Evolutionary conservation across 768 basidiomycete genomes (phyloP).

Genomic region (Symmetrospora coprosmae): DNA sequence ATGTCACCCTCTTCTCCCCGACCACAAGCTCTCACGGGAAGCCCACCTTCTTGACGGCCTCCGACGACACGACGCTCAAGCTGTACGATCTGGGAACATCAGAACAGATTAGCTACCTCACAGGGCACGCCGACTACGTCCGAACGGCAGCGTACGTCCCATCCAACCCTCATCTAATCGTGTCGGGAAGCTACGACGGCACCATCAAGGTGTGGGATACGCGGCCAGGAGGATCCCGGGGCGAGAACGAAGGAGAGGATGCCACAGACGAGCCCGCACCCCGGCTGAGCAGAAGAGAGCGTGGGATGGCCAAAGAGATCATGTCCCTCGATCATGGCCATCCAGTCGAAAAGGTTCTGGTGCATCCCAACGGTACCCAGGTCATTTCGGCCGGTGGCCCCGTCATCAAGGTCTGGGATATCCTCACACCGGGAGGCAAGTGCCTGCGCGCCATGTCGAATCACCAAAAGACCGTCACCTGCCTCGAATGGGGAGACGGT

Average conservation of each 20-base stretch:
- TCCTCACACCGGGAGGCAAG: slow-evolving; percentile 48
- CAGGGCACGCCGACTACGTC: slow-evolving; percentile 85
- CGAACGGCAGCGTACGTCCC: slow-evolving; percentile 78
- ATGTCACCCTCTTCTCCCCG: slow-evolving; percentile 81
- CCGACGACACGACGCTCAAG: slow-evolving; percentile 85
- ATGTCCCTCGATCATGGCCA: slow-evolving; percentile 39
- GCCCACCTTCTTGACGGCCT: slow-evolving; percentile 77
- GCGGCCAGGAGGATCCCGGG: slow-evolving; percentile 38
- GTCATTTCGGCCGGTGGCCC: slow-evolving; percentile 79
- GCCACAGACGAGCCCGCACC: neutral
- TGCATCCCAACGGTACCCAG: slow-evolving; percentile 72
- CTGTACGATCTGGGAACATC: slow-evolving; percentile 75
- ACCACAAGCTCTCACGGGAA: slow-evolving; percentile 38
- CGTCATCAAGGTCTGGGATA: slow-evolving; percentile 85
- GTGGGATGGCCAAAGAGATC: slow-evolving; percentile 3
- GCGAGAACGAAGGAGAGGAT: slow-evolving; percentile 1
- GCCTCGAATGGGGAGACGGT: slow-evolving; percentile 46
- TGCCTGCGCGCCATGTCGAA: slow-evolving; percentile 85
- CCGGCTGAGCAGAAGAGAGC: no score
- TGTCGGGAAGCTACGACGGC: slow-evolving; percentile 90
- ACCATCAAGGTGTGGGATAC: slow-evolving; percentile 78
- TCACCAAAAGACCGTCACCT: slow-evolving; percentile 94
- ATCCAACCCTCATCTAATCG: slow-evolving; percentile 63
- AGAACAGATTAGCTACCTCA: slow-evolving; percentile 69
- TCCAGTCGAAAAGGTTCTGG: slow-evolving; percentile 82